Conservation (phyloP, 768 basidiomycete species). For the Tricholoma hemisulphureum region DNA sequence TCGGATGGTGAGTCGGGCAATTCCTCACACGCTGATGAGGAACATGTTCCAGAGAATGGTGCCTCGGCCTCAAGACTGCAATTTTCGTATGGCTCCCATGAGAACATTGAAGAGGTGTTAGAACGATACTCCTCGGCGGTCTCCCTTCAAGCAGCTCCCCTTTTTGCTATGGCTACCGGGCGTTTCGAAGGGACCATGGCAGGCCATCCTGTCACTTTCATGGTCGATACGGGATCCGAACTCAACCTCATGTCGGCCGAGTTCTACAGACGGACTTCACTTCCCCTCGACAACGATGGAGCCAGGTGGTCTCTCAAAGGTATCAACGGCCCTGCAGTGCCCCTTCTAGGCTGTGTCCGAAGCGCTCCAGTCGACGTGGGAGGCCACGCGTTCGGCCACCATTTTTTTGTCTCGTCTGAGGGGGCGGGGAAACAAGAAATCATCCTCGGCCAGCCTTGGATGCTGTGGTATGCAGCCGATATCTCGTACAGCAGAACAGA, state of each 20-base stretch:
- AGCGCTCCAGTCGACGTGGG: constrained; percentile 19
- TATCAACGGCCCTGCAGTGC: constrained; percentile 16
- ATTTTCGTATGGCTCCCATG: background rate
- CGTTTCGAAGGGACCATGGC: too few relatives aligned
- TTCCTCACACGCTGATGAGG: too few relatives aligned
- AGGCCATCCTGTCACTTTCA: too few relatives aligned
- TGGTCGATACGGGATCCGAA: constrained; percentile 9
- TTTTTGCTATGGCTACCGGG: too few relatives aligned
- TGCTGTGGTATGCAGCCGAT: too few relatives aligned
- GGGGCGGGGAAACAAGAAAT: constrained; percentile 9
- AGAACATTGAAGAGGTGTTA: background rate
- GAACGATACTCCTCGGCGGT: constrained; percentile 8
- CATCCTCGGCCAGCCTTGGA: constrained; percentile 21
- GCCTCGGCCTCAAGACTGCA: background rate
- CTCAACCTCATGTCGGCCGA: background rate
- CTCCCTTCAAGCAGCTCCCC: too few relatives aligned
- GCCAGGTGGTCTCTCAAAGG: constrained; percentile 28
- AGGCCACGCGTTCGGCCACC: too few relatives aligned
- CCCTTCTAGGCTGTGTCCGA: constrained; percentile 13
- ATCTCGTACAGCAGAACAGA: too few relatives aligned
- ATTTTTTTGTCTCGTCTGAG: constrained; percentile 12
- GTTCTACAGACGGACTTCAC: background rate
- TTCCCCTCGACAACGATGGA: too few relatives aligned
- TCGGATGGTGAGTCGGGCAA: too few relatives aligned
- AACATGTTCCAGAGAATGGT: too few relatives aligned